Base-by-base conservation (phyloP, 495 filamentous ascomycete species). In the Aspergillus asperescens region DNA sequence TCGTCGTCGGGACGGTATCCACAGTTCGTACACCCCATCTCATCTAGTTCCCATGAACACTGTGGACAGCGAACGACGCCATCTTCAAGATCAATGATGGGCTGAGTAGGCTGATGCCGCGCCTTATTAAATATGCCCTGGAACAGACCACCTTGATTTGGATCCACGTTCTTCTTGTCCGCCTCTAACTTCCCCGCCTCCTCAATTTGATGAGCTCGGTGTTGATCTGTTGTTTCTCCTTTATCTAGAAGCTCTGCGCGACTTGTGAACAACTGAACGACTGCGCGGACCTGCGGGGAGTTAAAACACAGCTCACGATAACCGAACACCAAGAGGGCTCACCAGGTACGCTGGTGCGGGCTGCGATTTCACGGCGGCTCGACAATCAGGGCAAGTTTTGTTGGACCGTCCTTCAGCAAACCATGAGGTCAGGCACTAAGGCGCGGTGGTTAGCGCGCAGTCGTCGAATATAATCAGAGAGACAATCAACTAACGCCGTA, bases 311-410 rank as follows among this genome's bases (percentile, higher is more conserved):
- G 18, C 32, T 27, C 9, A 23, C 2, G 19, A 47, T 23, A 13
- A 13, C 5, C 4, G 7, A 10, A 2, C 27, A n/a, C 7, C 8
- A 7, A 13, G 19, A 34, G 20, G 27, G 68, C 75, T 64, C 59
- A 86, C 84, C 54, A 87, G 60, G 66, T 86, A 89, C n/a, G 86
- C 81, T 48, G 85, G 85, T 15, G 85, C 80, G 0, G 85, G 85
- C 52, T 80, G 70, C 7, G 72, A 69, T 48, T 71, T 74, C 50
- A 88, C 78, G 7, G 73, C 68, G 0, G 79, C 71, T 54, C 85
- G 78, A 62, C 85, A 89, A 60, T 88, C 85, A 5, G 85, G 85
- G 62, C 85, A 89, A 54, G 82, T 86, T 63, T 86, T 85, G 56
- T 80, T 81, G 32, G 67, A 70, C 60, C 73, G 74, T 49, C 79